phyloP scores from a whole-genome alignment of 1,284 basidiomycete species.

The Mycosarcoma mackinlayi region DNA sequence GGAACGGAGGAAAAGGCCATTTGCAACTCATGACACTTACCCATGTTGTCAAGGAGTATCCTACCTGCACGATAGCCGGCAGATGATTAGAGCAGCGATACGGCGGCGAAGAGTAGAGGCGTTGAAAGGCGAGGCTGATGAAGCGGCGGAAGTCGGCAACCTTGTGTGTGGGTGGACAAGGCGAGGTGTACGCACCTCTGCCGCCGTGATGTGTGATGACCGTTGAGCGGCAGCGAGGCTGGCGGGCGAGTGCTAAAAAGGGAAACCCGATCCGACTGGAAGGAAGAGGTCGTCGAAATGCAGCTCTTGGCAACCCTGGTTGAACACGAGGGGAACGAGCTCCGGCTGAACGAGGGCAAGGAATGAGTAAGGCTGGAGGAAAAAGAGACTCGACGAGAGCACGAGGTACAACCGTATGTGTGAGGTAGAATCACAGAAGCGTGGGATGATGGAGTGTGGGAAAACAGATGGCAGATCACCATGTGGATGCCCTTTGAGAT shows the following conservation, averaged over 20 bases:
- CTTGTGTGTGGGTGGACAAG: slow-evolving; percentile 3
- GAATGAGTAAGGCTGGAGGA: not conserved
- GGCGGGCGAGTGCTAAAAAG: not conserved
- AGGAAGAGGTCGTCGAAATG: too few relatives aligned
- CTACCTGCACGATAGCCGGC: not conserved
- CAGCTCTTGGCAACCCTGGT: slow-evolving; percentile 2
- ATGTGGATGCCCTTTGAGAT: slow-evolving; percentile 3
- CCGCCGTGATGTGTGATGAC: not conserved
- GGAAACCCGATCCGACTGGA: too few relatives aligned
- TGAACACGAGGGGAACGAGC: slow-evolving; percentile 2
- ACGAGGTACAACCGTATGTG: slow-evolving; percentile 16
- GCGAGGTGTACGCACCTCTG: not conserved
- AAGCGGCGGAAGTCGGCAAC: slow-evolving; percentile 7
- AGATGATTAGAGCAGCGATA: not conserved
- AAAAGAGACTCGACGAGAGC: too few relatives aligned
- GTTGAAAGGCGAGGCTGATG: not conserved
- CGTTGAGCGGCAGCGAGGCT: slow-evolving; percentile 8
- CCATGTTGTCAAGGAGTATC: slow-evolving; percentile 26
- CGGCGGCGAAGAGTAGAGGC: not conserved
- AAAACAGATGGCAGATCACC: slow-evolving; percentile 9
- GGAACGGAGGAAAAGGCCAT: not conserved
- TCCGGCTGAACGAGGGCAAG: not conserved
- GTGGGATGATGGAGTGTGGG: slow-evolving; percentile 42
- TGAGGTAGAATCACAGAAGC: slow-evolving; percentile 1
- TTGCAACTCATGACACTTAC: slow-evolving; percentile 12